Conservation (phyloP, 441 rosid species). For the Manihot esculenta region DNA sequence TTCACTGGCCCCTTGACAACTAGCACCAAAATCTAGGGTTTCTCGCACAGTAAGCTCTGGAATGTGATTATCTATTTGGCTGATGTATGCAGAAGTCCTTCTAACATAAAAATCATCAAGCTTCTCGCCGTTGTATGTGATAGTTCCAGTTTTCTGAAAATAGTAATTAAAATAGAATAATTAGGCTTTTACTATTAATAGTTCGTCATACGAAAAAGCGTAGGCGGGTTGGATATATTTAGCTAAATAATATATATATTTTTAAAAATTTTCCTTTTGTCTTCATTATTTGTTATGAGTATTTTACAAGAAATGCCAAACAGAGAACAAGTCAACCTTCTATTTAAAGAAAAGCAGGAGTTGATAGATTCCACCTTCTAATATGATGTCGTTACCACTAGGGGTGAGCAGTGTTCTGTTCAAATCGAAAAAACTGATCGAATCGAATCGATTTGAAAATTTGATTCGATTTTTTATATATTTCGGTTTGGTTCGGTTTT, state of each 20-base stretch:
- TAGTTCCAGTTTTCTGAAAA: conserved; percentile 59
- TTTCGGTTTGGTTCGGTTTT: too few species aligned
- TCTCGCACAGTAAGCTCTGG: conserved; percentile 94
- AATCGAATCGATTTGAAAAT: too few species aligned
- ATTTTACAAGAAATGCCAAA: neutral
- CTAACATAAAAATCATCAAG: conserved; percentile 65
- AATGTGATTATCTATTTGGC: conserved; percentile 92
- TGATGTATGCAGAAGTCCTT: conserved; percentile 88
- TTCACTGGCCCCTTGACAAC: conserved; percentile 88
- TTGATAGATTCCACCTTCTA: neutral
- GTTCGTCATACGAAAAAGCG: neutral
- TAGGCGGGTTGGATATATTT: neutral
- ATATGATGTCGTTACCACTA: neutral
- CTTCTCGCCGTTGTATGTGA: conserved; percentile 75
- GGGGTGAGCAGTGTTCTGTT: too few species aligned
- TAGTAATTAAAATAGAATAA: neutral
- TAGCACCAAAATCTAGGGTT: conserved; percentile 93
- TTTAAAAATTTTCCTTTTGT: neutral
- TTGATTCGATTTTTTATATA: too few species aligned
- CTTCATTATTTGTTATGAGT: neutral
- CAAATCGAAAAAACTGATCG: too few species aligned
- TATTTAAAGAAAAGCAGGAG: neutral
- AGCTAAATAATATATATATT: neutral
- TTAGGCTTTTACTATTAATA: neutral
- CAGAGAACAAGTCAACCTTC: neutral